Base-by-base conservation (phyloP, 1,139 yeast species). In the Pichia sp. region DNA sequence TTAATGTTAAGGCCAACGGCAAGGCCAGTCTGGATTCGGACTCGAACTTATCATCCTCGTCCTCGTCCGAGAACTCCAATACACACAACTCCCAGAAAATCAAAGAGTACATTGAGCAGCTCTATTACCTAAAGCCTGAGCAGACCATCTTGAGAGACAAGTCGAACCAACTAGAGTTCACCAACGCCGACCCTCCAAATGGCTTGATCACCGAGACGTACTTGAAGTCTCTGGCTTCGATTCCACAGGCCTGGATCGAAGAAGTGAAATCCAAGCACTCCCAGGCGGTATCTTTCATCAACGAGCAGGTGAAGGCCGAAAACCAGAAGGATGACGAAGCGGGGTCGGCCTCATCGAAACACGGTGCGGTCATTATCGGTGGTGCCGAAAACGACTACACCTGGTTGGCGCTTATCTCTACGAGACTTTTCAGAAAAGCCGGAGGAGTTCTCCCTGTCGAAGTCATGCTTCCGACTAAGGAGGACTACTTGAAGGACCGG, bases 311-410 rank as follows among this genome's bases (percentile, higher is more conserved):
- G 12, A 31, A 31, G 12, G 33, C 33, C 8, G 16, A 14, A 14
- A 47, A 46, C 34, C 46, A 36, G 14, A 44, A 42, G 24, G 44
- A 30, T 6, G 27, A 44, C 10, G 33, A 27, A 24, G 17, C 20
- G 16, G 24, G 38, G 17, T 38, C 40, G 36, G 24, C 17, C 24
- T 38, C 49, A 2, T 29, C 34, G 8, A 92, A 91, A 4, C 74
- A 77, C 58, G 88, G 89, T 49, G 81, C 83, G 36, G 85, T 83
- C 9, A 80, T 81, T 60, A 73, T 83, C 50, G 88, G 86, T 43
- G 95, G 95, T 40, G 27, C 33, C 7, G 17, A 51, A 6, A 87
- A 87, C 53, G 86, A 80, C 40, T 71, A 72, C 50, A 75, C 83
- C 59, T 80, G 84, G 68, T 71, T 83, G 48, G 80, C 83, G 4